Evolutionary conservation across 768 basidiomycete species (phyloP).

Genomic region (Suillus discolor): DNA sequence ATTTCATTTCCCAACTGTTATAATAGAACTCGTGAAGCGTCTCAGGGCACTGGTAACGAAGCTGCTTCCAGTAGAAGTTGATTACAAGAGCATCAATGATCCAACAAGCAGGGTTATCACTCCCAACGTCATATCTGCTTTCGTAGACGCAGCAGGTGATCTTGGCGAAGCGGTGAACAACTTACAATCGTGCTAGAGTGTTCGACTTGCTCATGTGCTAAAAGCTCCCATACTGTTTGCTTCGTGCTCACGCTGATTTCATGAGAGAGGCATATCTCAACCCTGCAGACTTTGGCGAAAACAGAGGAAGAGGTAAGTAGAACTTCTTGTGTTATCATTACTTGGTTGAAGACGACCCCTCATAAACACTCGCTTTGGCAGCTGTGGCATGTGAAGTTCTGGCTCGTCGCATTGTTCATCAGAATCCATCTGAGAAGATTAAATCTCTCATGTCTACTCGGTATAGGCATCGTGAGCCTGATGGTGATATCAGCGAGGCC

Average conservation of each 20-base stretch:
- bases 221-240: conserved; percentile 81
- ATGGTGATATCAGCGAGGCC: conserved; percentile 76
- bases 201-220: background rate
- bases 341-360: conserved; percentile 1
- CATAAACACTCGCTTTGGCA: conserved; percentile 28
- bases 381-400: conserved; percentile 85
- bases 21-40: conserved; percentile 76
- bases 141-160: conserved; percentile 81
- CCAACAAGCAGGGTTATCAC: conserved; percentile 87
- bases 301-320: conserved; percentile 68
- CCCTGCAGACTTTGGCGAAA: conserved; percentile 87
- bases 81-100: conserved; percentile 61
- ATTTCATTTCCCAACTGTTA: conserved; percentile 3
- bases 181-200: background rate
- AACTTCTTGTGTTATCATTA: background rate
- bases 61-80: conserved; percentile 82
- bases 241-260: conserved; percentile 79
- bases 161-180: conserved; percentile 76
- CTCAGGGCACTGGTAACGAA: conserved; percentile 73
- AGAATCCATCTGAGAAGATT: conserved; percentile 61
- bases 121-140: conserved; percentile 75
- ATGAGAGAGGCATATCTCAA: conserved; percentile 80
- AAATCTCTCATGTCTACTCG: conserved; percentile 77
- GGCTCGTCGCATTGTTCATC: conserved; percentile 79
- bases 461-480: conserved; percentile 67